A percentile compares a stretch with the other conserved stretches of the same genome.
Evolutionary conservation across 2,329 filamentous ascomycete species (phyloP).

Genomic region (Aspergillus bombycis): DNA sequence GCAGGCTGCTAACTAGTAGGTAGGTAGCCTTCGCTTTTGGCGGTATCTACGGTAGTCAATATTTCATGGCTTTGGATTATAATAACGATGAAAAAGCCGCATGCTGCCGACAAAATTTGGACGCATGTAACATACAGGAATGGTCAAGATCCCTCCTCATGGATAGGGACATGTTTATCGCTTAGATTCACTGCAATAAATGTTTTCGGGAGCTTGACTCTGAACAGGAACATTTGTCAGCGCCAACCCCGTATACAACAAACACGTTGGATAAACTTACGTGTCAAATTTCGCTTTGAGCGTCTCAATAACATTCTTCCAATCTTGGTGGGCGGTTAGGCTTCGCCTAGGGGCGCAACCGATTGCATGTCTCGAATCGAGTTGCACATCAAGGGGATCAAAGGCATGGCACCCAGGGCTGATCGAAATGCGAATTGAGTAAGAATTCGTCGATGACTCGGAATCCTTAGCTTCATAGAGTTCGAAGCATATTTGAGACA

Average conservation of each 20-base stretch:
- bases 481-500: constrained; percentile 97
- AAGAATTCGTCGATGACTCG: constrained; percentile 78
- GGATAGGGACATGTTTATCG: constrained; percentile 48
- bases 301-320: constrained; percentile 96
- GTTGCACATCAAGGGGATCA: constrained; percentile 92
- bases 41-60: background rate
- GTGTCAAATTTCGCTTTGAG: constrained; percentile 92
- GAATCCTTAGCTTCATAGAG: constrained; percentile 92
- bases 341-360: constrained; percentile 89
- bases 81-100: background rate
- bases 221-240: constrained; percentile 24
- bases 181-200: constrained; percentile 57
- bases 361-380: constrained; percentile 95
- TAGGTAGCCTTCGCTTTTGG: background rate
- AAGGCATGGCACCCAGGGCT: constrained; percentile 95
- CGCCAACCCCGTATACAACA: background rate
- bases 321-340: constrained; percentile 87
- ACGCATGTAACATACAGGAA: background rate
- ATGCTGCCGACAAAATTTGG: background rate
- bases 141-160: background rate
- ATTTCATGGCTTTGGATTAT: background rate
- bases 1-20: background rate
- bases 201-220: constrained; percentile 55
- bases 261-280: constrained; percentile 56
- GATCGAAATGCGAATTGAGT: constrained; percentile 94